These are phyloP conservation scores for Casuarina cunninghamiana DNA, from an alignment of 306 rosid species.

Conservation along the genomic window DNA sequence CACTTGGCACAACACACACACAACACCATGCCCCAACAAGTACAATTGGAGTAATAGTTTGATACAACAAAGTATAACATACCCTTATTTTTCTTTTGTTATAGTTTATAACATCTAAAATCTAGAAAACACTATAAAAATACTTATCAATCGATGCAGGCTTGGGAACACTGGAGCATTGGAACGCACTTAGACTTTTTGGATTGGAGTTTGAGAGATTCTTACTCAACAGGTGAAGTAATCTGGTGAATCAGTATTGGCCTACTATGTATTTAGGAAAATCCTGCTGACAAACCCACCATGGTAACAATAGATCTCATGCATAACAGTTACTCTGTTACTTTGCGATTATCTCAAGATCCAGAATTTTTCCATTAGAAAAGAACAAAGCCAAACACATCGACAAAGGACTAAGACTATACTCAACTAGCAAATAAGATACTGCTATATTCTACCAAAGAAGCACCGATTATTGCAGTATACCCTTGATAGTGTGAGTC, in stretches of 20 bases:
- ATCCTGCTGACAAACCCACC: constrained; percentile 26
- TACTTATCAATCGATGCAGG: constrained; percentile 26
- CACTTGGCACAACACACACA: too few relatives aligned
- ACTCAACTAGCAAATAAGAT: background rate
- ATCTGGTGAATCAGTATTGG: constrained; percentile 27
- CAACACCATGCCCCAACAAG: too few relatives aligned
- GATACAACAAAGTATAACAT: background rate
- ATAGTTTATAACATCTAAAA: too few relatives aligned
- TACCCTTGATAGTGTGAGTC: background rate
- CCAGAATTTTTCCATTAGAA: constrained; percentile 9
- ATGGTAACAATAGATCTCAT: constrained; percentile 25
- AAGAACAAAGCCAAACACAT: background rate
- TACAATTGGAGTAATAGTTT: too few relatives aligned
- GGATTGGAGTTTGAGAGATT: constrained; percentile 16
- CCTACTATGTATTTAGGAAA: constrained; percentile 33
- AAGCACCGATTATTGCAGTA: constrained; percentile 6
- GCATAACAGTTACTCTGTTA: constrained; percentile 21
- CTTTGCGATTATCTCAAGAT: background rate
- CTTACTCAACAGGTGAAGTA: background rate
- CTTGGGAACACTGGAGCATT: constrained; percentile 51
- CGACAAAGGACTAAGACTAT: background rate
- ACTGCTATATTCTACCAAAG: background rate
- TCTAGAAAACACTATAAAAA: background rate
- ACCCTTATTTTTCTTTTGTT: background rate
- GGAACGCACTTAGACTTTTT: constrained; percentile 21